Evolutionary conservation across 225 moss, liverwort and hornwort species (phyloP), one percentile per base, ranked within the genome.

Genomic region (Asterella californica): DNA sequence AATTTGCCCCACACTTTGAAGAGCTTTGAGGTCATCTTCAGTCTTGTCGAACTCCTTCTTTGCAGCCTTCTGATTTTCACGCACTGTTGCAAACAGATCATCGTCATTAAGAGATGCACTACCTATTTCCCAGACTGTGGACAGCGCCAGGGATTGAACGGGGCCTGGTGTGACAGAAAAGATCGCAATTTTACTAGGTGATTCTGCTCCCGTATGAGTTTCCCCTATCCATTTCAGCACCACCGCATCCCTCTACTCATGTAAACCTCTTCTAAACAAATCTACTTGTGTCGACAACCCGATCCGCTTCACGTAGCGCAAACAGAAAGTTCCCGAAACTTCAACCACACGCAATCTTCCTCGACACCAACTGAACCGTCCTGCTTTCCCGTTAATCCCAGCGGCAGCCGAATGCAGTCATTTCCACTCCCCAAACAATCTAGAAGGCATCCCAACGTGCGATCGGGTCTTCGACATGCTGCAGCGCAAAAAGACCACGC

Each of bases 11-110:
- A 97, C 96, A 76, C 96, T 97, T 47, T 97, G 96, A 5, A 97
- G 81, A 57, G 96, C 96, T 90, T 97, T 97, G 78, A 97, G 89
- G 79, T 97, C 96, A 66, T 97, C 96, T 85, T 97, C 96, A 70
- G 94, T 97, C 83, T 91, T 94, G 79, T 97, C 96, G 54, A 94
- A 97, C 82, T 97, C 93, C 84, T 93, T 97, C 83, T 93, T 87
- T 5, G 91, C 93, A 27, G 37, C 60, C 81, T 93, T 97, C 46
- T 93, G 94, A 78, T 87, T 97, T 15, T 97, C 96, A 64, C 93
- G 94, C 88, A 94, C 96, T 92, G 87, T 79, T 76, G 37, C 79
- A 77, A 14, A 59, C 34, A 74, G 21, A n/a, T 45, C 70, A 81
- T 18, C 70, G 69, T 80, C 76, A 76, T 82, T 72, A 85, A 62